Evolutionary conservation across 441 rosid species (phyloP), one percentile per base, ranked within the genome.

Genomic region (Bocquillonia castaneifolia): DNA sequence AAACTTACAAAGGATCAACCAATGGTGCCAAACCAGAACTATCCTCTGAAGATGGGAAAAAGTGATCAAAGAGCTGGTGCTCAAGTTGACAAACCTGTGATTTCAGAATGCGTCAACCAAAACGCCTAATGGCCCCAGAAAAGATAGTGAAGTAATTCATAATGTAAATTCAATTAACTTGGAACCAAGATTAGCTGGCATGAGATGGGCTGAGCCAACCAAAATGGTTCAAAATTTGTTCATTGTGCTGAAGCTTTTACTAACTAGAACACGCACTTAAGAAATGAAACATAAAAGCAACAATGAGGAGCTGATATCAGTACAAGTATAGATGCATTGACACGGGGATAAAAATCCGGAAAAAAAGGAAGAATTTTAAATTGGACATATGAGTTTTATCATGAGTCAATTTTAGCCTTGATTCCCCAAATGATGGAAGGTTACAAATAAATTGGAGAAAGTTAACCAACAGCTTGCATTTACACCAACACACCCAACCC

Each of bases 41-140:
- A 73, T 94, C 92, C 70, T 82, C 96, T 0, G 88, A 92, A 67
- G 96, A 85, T 58, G 97, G 97, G 76, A 91, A 94, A 77, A 94
- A 94, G 83, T 94, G 96, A 76, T 81, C 85, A 81, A 94, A 94
- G 69, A 94, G 92, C 74, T 94, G 99, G 73, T 91, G 90, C 85
- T 91, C 99, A 63, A 89, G 90, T 70, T 91, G 99, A 80, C 99
- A 90, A 76, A 87, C 97, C 99, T 93, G 88, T 77, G 84, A 63
- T 71, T 40, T 25, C 78, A 47, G 54, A n/a, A 50, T 28, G 51
- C 13, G 22, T 37, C 62, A 66, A 50, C 29, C 48, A 32, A 51
- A 64, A 36, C n/a, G 29, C 29, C 32, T 47, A 58, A 47, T 47
- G 44, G 40, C 36, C 45, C 45, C 9, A 23, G 28, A 56, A 18